Base-by-base conservation (phyloP, 768 basidiomycete genomes). In the Russula earlei region DNA sequence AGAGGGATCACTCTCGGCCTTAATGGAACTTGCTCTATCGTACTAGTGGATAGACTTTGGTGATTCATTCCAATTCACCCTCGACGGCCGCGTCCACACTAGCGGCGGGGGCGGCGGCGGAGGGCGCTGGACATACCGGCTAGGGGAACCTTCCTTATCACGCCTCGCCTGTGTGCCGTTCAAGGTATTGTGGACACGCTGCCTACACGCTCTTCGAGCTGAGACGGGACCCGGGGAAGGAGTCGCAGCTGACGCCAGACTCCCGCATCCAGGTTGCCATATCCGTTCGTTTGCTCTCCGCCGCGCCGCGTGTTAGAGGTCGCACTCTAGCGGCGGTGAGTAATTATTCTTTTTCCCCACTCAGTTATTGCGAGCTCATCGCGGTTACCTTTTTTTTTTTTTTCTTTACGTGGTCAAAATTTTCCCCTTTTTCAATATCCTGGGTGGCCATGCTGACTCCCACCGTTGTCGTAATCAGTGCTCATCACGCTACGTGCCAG, bases 171-270 rank as follows among this genome's bases (percentile, higher is more conserved):
- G 77, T 77, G 73, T 76, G 67, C 78, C 78, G 72, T 72, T 74
- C 76, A 73, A 73, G 78, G 74, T 71, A 77, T 70, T 67, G 67
- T 70, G 68, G 74, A 78, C 80, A 81, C 75, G 83, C 79, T 74
- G 77, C 72, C 72, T 74, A 73, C 84, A 81, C 81, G 83, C 78
- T 74, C 72, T 67, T 61, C 65, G 71, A 77, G 75, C 77, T 79
- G 74, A 78, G 75, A 78, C 82, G 77, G 80, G 81, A 77, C 75
- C 74, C 76, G 72, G 74, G 72, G 70, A 78, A 67, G 71, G 69
- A 63, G 69, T 71, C 70, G 68, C 80, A 67, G 71, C 69, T 62
- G 69, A 69, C 71, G 68, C 80, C 81, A 76, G 68, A 67, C 61
- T 72, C 66, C 72, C 69, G 79, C 75, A 68, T 70, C 79, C 59